Percentiles rank a stretch among this genome's conserved stretches.
phyloP scores from a whole-genome alignment of 2,329 filamentous ascomycete genomes.

The Penicillium sclerotigenum region DNA sequence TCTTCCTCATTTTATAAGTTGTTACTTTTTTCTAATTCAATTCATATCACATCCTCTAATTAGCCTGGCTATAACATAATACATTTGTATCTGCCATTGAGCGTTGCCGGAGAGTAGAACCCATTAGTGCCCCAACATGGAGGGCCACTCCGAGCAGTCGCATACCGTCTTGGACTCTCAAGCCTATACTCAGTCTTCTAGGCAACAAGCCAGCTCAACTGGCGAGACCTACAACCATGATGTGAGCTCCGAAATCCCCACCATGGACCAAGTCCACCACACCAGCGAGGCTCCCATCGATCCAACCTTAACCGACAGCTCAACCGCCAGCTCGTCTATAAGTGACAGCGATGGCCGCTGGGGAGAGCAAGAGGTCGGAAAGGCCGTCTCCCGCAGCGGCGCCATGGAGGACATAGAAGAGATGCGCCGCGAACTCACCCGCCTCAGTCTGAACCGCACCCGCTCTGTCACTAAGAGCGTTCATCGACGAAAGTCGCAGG shows the following conservation, averaged over 20 bases:
- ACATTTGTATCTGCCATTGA: conserved; percentile 12
- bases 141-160: conserved; percentile 12
- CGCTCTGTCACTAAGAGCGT: conserved; percentile 29
- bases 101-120: conserved; percentile 6
- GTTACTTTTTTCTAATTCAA: background rate
- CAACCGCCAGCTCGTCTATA: conserved; percentile 18
- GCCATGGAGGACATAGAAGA: conserved; percentile 61
- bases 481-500: conserved; percentile 28
- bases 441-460: conserved; percentile 47
- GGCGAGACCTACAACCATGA: background rate
- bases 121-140: conserved; percentile 16
- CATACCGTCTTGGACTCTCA: conserved; percentile 15
- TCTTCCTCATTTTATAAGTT: background rate
- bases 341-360: conserved; percentile 51
- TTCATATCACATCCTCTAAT: background rate
- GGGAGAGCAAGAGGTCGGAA: conserved; percentile 60
- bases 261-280: conserved; percentile 2
- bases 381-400: conserved; percentile 49
- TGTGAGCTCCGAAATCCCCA: background rate
- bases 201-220: background rate
- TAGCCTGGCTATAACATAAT: conserved; percentile 11
- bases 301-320: conserved; percentile 10
- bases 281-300: conserved; percentile 9
- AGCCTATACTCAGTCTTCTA: background rate
- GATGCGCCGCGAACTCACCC: conserved; percentile 55